Evolutionary conservation across 2,329 filamentous ascomycete genomes (phyloP).

Genomic region (Gyromitra esculenta): DNA sequence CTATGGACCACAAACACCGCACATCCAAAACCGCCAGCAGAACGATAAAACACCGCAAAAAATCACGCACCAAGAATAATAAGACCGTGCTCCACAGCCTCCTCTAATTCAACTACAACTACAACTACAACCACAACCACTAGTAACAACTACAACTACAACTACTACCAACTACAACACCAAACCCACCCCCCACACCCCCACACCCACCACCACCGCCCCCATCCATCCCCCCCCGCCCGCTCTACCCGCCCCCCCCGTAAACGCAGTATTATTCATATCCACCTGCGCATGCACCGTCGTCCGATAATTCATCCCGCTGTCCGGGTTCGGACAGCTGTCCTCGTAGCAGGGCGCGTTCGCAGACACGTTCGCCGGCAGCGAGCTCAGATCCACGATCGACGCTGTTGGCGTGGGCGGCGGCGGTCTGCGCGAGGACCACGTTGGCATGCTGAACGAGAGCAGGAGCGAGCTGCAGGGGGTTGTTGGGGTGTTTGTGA

Average conservation of each 20-base stretch:
- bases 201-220: neutral
- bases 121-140: no score
- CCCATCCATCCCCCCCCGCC: neutral
- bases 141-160: no score
- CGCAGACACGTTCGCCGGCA: slow-evolving; percentile 24
- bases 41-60: no score
- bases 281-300: neutral
- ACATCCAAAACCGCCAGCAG: no score
- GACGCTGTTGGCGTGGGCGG: slow-evolving; percentile 23
- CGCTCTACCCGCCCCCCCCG: neutral
- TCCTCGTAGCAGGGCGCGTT: slow-evolving; percentile 44
- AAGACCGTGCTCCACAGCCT: neutral
- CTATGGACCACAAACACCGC: no score
- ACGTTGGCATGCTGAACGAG: slow-evolving; percentile 12
- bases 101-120: no score
- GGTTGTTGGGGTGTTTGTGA: neutral
- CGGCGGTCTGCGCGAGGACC: neutral
- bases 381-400: slow-evolving; percentile 21
- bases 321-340: slow-evolving; percentile 36
- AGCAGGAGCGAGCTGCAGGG: slow-evolving; percentile 8
- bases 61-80: neutral
- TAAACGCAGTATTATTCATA: neutral
- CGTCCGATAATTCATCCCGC: slow-evolving; percentile 47
- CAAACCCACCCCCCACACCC: slow-evolving; percentile 2
- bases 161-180: neutral